phyloP scores from a whole-genome alignment of 139 green algal species.

The Eudorina sp. region DNA sequence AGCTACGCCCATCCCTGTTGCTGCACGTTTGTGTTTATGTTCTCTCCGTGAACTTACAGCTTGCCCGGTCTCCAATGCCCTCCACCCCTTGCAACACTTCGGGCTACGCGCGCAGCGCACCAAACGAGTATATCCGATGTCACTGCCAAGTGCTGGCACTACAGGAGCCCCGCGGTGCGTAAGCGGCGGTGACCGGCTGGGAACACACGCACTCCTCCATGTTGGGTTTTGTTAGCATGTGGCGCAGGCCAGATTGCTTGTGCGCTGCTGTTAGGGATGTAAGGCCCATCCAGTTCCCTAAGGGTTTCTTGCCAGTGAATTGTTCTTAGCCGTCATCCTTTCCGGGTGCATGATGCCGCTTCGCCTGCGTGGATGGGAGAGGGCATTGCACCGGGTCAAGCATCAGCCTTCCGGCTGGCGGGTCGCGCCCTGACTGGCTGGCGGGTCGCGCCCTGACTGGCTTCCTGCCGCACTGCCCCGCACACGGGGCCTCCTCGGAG shows the following conservation, averaged over 20 bases:
- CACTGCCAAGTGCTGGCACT: conserved; percentile 4
- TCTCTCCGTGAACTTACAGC: too few relatives aligned
- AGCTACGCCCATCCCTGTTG: too few relatives aligned
- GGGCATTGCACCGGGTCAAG: too few relatives aligned
- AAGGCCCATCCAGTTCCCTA: too few relatives aligned
- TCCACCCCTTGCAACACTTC: background rate
- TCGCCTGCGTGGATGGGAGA: too few relatives aligned
- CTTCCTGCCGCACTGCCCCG: too few relatives aligned
- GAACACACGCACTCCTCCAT: background rate
- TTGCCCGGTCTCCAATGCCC: background rate
- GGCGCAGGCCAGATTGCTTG: background rate
- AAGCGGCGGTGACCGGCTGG: too few relatives aligned
- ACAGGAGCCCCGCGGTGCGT: conserved; percentile 18
- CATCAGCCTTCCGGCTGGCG: too few relatives aligned
- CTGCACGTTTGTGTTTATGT: background rate
- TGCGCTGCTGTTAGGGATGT: background rate
- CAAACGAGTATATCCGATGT: background rate
- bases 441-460: too few relatives aligned
- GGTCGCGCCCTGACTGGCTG: too few relatives aligned
- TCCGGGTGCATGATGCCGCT: background rate
- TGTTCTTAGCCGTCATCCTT: background rate
- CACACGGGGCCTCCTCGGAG: too few relatives aligned
- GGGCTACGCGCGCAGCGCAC: background rate
- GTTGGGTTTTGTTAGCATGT: background rate
- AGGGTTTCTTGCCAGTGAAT: too few relatives aligned